Evolutionary conservation across 768 basidiomycete species (phyloP), one percentile per base, ranked within the genome.

Genomic region (Tylopilus subfusipes): DNA sequence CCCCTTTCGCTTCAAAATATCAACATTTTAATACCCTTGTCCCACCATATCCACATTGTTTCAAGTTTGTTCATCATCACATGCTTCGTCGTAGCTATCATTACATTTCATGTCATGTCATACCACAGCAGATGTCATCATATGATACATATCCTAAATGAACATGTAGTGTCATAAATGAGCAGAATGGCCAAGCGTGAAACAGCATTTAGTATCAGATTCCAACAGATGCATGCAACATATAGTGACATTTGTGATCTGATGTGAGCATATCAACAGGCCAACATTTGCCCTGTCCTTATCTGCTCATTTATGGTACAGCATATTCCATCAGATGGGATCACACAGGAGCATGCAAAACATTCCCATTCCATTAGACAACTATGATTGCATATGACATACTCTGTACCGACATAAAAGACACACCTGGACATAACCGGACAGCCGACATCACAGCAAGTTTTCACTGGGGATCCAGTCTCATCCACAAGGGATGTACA

Each of bases 381-480:
- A 29, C 1, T 44, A 9, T 44, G 27, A 10, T n/a, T 44, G 8
- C 18, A 29, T 18, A 2, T 29, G 43, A 44, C 43, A 29, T n/a
- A 18, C 2, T 44, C 8, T 29, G 43, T 44, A 44, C 43, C 27
- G 18, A 44, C 27, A 2, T 19, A 44, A 30, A 44, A 44, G 11
- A 44, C 43, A 44, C 19, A 18, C 4, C 9, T 18, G 8, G 27
- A 44, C 43, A 44, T 30, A 27, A 7, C 9, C 43, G 5, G 18
- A 44, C 43, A 44, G 27, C 18, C 12, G 18, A 8, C 9, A 30
- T 30, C 43, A 44, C 12, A 30, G 43, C 18, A 18, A 44, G 27
- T 44, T 44, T 44, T 44, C 43, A 44, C 43, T 44, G 43, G 43
- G 43, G n/a, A n/a, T n/a, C n/a, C n/a, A n/a, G n/a, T n/a, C n/a